Conservation (phyloP, 192 early-diverging fungal species). For the Phlyctochytrium arcticum region DNA sequence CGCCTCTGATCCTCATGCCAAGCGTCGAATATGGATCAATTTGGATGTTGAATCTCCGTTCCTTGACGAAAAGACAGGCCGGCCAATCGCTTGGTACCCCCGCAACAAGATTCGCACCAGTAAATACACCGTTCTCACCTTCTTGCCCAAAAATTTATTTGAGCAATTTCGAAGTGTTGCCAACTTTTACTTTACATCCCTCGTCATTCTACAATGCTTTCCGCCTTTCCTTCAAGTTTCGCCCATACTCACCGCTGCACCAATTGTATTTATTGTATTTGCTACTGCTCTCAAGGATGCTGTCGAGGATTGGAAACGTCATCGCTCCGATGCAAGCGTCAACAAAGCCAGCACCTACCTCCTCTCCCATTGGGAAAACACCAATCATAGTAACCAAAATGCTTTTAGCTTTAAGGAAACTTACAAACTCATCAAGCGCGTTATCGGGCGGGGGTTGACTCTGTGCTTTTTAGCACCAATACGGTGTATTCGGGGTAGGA, state of each 20-base stretch:
- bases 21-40: constrained; percentile 24
- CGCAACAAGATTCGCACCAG: constrained; percentile 68
- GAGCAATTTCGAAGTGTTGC: constrained; percentile 96
- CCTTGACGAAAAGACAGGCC: constrained; percentile 3
- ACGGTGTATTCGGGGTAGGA: not conserved
- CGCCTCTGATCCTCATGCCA: constrained; percentile 23
- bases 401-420: not conserved
- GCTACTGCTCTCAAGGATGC: constrained; percentile 64
- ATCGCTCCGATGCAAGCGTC: constrained; percentile 76
- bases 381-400: constrained; percentile 43
- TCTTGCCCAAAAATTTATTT: constrained; percentile 92
- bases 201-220: constrained; percentile 82
- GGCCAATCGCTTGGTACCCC: constrained; percentile 7
- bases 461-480: not conserved
- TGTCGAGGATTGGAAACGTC: constrained; percentile 83
- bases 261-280: constrained; percentile 44
- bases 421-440: not conserved
- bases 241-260: constrained; percentile 37
- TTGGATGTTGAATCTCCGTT: constrained; percentile 4
- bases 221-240: constrained; percentile 59
- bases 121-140: constrained; percentile 87
- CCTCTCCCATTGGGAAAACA: constrained; percentile 59
- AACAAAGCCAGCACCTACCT: constrained; percentile 67
- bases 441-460: not conserved
- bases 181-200: constrained; percentile 86